Base-by-base conservation (phyloP, 768 basidiomycete genomes). In the Chlorophyllum brunneum region DNA sequence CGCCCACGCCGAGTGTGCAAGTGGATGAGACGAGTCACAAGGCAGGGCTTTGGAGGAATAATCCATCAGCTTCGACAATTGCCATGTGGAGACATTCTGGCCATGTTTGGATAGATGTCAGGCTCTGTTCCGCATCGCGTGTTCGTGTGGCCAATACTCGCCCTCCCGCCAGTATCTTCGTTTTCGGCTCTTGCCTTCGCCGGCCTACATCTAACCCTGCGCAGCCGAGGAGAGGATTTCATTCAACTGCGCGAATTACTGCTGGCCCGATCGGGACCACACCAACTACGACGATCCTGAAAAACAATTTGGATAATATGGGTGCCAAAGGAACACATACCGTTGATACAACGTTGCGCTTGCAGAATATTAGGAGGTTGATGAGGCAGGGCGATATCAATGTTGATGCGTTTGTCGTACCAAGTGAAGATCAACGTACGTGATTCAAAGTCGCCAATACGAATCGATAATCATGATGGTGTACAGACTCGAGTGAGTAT, bases 381-480 rank as follows among this genome's bases (percentile, higher is more conserved):
- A 88, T 95, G 89, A 75, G 69, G 50, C 66, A 74, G 59, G 69
- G 72, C 24, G 67, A 67, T 54, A 47, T 67, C 22, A 57, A 57
- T 29, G 75, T 95, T 1, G 76, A 86, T 51, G 89, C 86, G 0
- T 81, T 88, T 59, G 80, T 98, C 1, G 81, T 98, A 38, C 90
- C 92, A 3, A 92, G 88, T 56, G 95, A 93, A 68, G 95, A 98
- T 69, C 88, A 92, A 62, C 95, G 94, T 88, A 68, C 63, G 85
- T 79, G 40, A 42, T 30, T 43, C 33, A 15, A 27, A 44, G 55
- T 52, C 16, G 36, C 31, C 34, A 40, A 48, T 40, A 24, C 26
- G 13, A 36, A 36, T n/a, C 5, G 20, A 18, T 40, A 24, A 22
- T 31, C 42, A 20, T 44, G 33, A 13, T 44, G 13, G 4, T 24